A percentile compares a stretch with the other conserved stretches of the same genome.
Evolutionary conservation across 768 basidiomycete species (phyloP).

Genomic region (Xerocomus potaroensis): DNA sequence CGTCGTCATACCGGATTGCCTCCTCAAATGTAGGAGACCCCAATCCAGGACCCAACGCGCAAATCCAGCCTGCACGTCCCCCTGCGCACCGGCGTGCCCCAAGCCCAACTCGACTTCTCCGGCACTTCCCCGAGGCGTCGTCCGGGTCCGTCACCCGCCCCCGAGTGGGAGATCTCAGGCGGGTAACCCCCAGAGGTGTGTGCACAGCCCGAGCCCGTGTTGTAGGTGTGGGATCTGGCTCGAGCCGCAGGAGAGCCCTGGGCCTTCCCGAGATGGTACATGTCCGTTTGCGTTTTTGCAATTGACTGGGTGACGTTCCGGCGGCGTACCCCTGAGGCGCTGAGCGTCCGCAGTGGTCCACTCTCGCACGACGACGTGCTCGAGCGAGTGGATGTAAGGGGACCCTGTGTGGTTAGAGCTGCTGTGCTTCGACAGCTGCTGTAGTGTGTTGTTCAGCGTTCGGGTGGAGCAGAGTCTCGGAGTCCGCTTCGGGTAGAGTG

Average conservation of each 20-base stretch:
- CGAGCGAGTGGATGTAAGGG: conserved; percentile 85
- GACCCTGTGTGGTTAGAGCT: conserved; percentile 91
- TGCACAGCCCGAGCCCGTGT: too few species aligned
- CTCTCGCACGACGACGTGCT: conserved; percentile 92
- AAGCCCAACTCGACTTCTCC: too few species aligned
- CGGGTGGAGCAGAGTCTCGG: conserved; percentile 62
- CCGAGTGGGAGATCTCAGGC: too few species aligned
- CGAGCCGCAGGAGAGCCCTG: conserved; percentile 2
- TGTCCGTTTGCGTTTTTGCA: conserved; percentile 71
- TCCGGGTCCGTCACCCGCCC: too few species aligned
- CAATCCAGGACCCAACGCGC: too few species aligned
- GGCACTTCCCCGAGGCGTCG: too few species aligned
- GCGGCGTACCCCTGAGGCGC: conserved; percentile 32
- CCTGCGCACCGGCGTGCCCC: too few species aligned
- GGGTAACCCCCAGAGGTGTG: too few species aligned
- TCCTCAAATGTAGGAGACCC: too few species aligned
- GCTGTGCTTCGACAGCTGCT: conserved; percentile 80
- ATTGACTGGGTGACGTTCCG: conserved; percentile 57
- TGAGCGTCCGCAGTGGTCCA: conserved; percentile 58
- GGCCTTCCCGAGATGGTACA: conserved; percentile 51
- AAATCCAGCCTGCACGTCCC: too few species aligned
- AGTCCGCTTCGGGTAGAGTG: conserved; percentile 37
- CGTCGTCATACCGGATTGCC: too few species aligned
- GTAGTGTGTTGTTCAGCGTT: conserved; percentile 69
- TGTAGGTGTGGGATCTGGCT: background rate